Conservation (phyloP, 1,284 basidiomycete species). For the Takashimella koratensis region DNA sequence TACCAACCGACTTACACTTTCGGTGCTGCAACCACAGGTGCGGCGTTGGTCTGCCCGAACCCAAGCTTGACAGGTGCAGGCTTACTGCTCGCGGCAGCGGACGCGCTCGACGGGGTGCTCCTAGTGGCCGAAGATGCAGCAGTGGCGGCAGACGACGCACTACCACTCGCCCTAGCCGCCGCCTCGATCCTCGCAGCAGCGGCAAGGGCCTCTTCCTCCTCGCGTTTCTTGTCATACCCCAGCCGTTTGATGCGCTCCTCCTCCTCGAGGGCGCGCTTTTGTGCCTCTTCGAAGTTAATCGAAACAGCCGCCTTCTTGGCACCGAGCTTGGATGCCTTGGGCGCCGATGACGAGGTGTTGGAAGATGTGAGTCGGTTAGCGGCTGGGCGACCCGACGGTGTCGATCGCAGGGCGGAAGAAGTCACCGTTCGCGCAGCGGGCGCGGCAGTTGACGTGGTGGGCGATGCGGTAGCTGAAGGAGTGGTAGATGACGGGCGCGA, state of each 20-base stretch:
- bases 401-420: constrained; percentile 49
- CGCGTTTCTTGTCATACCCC: constrained; percentile 77
- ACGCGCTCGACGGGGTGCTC: not conserved
- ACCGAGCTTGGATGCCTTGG: constrained; percentile 57
- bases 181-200: constrained; percentile 58
- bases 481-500: constrained; percentile 17
- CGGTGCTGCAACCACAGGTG: not conserved
- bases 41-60: constrained; percentile 61
- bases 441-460: constrained; percentile 21
- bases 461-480: constrained; percentile 8
- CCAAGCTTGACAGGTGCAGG: constrained; percentile 58
- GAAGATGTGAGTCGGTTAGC: constrained; percentile 28
- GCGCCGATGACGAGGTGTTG: constrained; percentile 39
- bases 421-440: constrained; percentile 49
- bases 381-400: constrained; percentile 36
- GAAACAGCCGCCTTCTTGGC: constrained; percentile 71
- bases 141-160: constrained; percentile 2
- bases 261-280: constrained; percentile 79
- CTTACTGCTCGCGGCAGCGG: constrained; percentile 25
- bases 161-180: constrained; percentile 16
- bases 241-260: constrained; percentile 75
- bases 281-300: constrained; percentile 88
- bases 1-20: not conserved
- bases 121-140: constrained; percentile 27
- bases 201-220: constrained; percentile 58